Evolutionary conservation across 2,329 filamentous ascomycete species (phyloP).

Genomic region (Aspergillus oerlinghausenensis): DNA sequence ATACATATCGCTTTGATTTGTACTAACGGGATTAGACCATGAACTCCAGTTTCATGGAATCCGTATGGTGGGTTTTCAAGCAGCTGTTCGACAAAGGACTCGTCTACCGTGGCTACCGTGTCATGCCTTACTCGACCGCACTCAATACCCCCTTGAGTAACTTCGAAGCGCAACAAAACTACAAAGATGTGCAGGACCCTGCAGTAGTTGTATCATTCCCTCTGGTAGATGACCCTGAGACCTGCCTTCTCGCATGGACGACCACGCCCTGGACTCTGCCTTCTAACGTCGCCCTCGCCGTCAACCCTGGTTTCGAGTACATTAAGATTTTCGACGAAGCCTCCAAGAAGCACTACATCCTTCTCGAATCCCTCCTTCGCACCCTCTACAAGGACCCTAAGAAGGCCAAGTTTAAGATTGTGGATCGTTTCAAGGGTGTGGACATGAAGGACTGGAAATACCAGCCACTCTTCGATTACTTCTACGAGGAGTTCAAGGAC

Average conservation of each 20-base stretch:
- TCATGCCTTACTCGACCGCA: slow-evolving; percentile 93
- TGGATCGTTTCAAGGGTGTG: slow-evolving; percentile 74
- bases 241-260: slow-evolving; percentile 78
- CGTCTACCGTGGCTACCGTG: slow-evolving; percentile 84
- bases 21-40: slow-evolving; percentile 60
- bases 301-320: slow-evolving; percentile 79
- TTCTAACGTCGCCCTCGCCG: slow-evolving; percentile 72
- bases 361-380: slow-evolving; percentile 73
- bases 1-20: neutral
- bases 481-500: slow-evolving; percentile 83
- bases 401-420: slow-evolving; percentile 84
- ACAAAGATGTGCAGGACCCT: slow-evolving; percentile 87
- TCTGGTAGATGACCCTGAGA: slow-evolving; percentile 69
- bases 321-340: slow-evolving; percentile 79
- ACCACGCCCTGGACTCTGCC: slow-evolving; percentile 86
- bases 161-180: slow-evolving; percentile 92
- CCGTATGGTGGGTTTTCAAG: slow-evolving; percentile 95
- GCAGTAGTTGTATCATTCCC: slow-evolving; percentile 87
- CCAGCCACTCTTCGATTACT: slow-evolving; percentile 83
- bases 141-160: slow-evolving; percentile 87
- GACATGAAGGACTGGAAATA: slow-evolving; percentile 88
- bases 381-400: slow-evolving; percentile 93
- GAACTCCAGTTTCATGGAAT: slow-evolving; percentile 94
- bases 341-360: slow-evolving; percentile 76
- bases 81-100: slow-evolving; percentile 83